Evolutionary conservation across 148 eudicot species (phyloP), one percentile per base, ranked within the genome.

Genomic region (Heliamphora exappendiculata): DNA sequence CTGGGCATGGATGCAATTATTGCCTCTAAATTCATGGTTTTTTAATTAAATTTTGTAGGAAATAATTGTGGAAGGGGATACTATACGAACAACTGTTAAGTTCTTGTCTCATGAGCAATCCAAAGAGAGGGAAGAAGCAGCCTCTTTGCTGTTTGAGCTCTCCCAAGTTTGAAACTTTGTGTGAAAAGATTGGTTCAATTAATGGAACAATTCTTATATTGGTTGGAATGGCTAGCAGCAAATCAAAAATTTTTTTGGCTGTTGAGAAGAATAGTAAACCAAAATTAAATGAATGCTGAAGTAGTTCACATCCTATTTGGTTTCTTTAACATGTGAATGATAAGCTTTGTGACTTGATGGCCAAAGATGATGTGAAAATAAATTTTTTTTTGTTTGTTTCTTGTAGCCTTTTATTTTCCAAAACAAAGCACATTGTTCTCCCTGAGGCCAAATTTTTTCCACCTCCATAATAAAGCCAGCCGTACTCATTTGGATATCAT

Each of bases 141-240:
- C 84, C 60, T 84, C 84, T 67, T 83, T 95, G 88, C 87, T 95
- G n/a, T 84, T 84, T 71, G 98, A 95, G 86, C 96, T 95, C 77
- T 95, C 98, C n/a, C 47, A 89, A 88, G 73, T 95, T 92, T 2
- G 90, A 86, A 73, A 45, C 51, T 47, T 79, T 95, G 50, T 87
- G 88, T 76, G 96, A 88, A 55, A 95, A 92, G 83, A 92, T 92
- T 70, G 97, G 98, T 81, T 87, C 93, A 54, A 81, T 89, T 29
- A 90, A 86, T 79, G 98, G 98, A 79, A 96, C 97, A 72, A 91
- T 92, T 72, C 89, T 95, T 51, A 86, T 95, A 28, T 83, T 95
- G 74, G 90, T 92, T 39, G 97, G 93, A 67, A 91, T 93, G 89
- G 86, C 93, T 34, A 92, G 96, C 87, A 95, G 90, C 84, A 92